A percentile compares a stretch with the other conserved stretches of the same genome.
These are phyloP conservation scores for Neurospora sp. DNA, from an alignment of 495 filamentous ascomycete species.

Conservation along the genomic window DNA sequence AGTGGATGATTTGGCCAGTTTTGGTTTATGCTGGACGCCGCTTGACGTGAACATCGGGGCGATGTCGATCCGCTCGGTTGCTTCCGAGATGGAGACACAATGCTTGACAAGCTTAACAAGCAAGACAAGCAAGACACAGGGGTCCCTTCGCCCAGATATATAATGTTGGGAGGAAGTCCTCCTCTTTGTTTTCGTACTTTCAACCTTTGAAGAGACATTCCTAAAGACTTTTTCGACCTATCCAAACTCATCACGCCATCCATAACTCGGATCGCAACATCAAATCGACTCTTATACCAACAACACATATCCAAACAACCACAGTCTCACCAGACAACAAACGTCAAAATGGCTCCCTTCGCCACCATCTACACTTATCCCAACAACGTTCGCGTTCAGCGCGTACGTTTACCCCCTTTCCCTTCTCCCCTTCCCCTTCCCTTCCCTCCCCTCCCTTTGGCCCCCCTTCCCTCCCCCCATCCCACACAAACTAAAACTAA, in stretches of 20 bases:
- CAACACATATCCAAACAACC: neutral
- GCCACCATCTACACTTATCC: constrained; percentile 41
- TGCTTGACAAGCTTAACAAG: neutral
- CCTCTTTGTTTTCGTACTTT: no score
- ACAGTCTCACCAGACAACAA: neutral
- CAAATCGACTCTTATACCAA: neutral
- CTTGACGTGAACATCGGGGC: neutral
- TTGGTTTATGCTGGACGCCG: neutral
- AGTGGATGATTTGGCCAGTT: neutral
- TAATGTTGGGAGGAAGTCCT: neutral
- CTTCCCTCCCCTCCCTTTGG: neutral
- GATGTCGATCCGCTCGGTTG: neutral
- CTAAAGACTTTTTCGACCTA: neutral
- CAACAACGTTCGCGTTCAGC: constrained; percentile 37
- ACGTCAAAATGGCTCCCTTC: constrained; percentile 38
- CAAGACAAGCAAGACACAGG: neutral
- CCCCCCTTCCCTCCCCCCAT: neutral
- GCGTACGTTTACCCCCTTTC: constrained; percentile 24
- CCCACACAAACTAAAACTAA: neutral
- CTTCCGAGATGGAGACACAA: neutral
- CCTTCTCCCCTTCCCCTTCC: neutral
- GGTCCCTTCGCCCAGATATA: neutral
- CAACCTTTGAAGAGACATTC: neutral
- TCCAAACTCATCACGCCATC: neutral
- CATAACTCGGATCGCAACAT: neutral